Conservation (phyloP, 495 filamentous ascomycete species). For the Aspergillus avenaceus region DNA sequence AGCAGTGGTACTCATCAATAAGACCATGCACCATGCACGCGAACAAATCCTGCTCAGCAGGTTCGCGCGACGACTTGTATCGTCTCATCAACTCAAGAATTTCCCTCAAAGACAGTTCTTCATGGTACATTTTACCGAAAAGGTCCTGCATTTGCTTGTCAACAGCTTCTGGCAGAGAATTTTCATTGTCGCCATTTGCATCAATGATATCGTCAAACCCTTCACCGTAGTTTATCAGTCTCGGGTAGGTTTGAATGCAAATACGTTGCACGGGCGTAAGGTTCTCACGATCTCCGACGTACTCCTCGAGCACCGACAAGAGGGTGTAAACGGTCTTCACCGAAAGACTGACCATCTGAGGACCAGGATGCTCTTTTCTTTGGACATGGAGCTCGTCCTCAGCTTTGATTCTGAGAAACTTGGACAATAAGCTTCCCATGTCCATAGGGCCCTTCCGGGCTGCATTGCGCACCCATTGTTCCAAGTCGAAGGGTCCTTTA, state of each 20-base stretch:
- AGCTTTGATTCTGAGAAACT: constrained; percentile 78
- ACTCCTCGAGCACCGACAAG: constrained; percentile 72
- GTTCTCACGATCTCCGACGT: constrained; percentile 51
- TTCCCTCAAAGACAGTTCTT: constrained; percentile 73
- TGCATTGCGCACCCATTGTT: constrained; percentile 72
- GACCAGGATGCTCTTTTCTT: constrained; percentile 54
- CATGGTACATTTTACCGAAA: constrained; percentile 93
- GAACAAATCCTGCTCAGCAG: constrained; percentile 86
- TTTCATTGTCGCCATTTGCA: constrained; percentile 71
- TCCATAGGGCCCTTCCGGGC: constrained; percentile 52
- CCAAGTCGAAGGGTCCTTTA: constrained; percentile 71
- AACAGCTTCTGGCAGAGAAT: constrained; percentile 70
- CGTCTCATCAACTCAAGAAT: constrained; percentile 75
- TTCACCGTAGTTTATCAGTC: constrained; percentile 93
- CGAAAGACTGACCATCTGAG: constrained; percentile 66
- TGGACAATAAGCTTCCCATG: constrained; percentile 60
- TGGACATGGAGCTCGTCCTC: constrained; percentile 72
- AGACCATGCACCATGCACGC: constrained; percentile 98
- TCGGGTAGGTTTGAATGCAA: constrained; percentile 90
- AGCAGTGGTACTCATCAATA: constrained; percentile 96
- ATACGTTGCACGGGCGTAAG: constrained; percentile 67
- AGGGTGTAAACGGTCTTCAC: constrained; percentile 82
- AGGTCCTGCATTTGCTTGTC: constrained; percentile 92
- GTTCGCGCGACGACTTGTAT: constrained; percentile 81
- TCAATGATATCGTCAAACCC: constrained; percentile 87